Evolutionary conservation across 257 asterid species (phyloP), one percentile per base, ranked within the genome.

Genomic region (Fraxinus americana): DNA sequence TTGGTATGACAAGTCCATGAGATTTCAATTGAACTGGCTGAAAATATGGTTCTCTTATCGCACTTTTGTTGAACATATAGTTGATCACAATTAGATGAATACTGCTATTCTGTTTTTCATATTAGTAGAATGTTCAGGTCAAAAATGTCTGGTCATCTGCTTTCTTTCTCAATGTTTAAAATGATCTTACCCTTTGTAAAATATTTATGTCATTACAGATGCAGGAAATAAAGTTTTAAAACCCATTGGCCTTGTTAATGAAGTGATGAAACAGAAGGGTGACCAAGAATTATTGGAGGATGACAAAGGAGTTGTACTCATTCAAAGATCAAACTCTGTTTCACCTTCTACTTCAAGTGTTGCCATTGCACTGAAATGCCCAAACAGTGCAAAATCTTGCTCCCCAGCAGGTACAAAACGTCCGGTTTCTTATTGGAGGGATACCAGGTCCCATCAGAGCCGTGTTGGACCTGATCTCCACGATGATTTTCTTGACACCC

Each of bases 401-500:
- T 89, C 90, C 34, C 89, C 95, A 82, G 88, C 85, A 67, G 97
- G 98, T 71, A 86, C 86, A 76, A 95, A 96, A 80, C 98, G 98
- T 67, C 88, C 94, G 41, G 82, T 54, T 72, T 92, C 99, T 65
- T 85, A 89, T 75, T 93, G 99, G 99, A 93, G 96, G 88, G 91
- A 93, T 77, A 96, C 99, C 71, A 87, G 97, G 86, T 90, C 97
- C 76, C 92, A 91, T 78, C 97, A 89, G 86, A 92, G 96, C 85
- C 91, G 89, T 43, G 86, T 84, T 72, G 95, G 97, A 71, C 88
- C 97, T 74, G 97, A 92, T 78, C 92, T 80, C 9, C 98, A 91
- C 77, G 99, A 93, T 82, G 97, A 93, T 86, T 96, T 96, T 82
- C 96, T 96, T 9, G 97, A 96, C 81, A 93, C 99, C 39, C 98